phyloP scores from a whole-genome alignment of 1,284 basidiomycete genomes.

The Cryptococcus deneoformans region DNA sequence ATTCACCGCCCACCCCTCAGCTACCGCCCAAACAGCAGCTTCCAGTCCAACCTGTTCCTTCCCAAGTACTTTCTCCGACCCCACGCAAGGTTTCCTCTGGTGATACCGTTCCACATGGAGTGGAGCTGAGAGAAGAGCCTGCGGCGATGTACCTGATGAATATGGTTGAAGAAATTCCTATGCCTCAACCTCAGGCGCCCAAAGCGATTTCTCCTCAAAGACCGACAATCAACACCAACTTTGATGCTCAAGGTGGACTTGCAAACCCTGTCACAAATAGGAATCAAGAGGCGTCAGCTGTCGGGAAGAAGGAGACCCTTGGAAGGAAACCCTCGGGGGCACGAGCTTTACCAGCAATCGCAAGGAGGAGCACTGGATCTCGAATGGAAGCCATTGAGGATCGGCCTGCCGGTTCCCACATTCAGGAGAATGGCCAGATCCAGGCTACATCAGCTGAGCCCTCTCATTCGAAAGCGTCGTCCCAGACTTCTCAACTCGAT shows the following conservation, averaged over 20 bases:
- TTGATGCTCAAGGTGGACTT: neutral
- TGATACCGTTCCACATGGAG: constrained; percentile 8
- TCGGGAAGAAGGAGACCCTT: constrained; percentile 27
- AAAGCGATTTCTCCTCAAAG: constrained; percentile 2
- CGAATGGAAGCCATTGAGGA: constrained; percentile 20
- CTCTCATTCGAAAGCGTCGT: neutral
- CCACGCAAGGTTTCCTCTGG: constrained; percentile 30
- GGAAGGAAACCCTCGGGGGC: constrained; percentile 79
- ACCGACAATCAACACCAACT: constrained; percentile 11
- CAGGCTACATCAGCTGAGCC: neutral
- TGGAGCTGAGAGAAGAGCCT: constrained; percentile 37
- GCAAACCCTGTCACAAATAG: neutral
- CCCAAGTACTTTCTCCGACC: constrained; percentile 22
- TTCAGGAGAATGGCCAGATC: neutral
- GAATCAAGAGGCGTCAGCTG: neutral
- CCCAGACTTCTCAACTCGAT: constrained; percentile 17
- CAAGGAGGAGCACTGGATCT: constrained; percentile 26
- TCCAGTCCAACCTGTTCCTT: neutral
- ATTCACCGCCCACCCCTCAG: neutral
- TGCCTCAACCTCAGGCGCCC: neutral
- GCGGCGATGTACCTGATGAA: constrained; percentile 46
- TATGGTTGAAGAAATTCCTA: constrained; percentile 38
- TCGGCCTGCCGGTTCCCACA: neutral
- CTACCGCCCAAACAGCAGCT: neutral
- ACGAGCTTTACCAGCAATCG: constrained; percentile 60